These are phyloP conservation scores for Erythrobasidium hasegawianum DNA, from an alignment of 1,284 basidiomycete genomes.

Conservation along the genomic window DNA sequence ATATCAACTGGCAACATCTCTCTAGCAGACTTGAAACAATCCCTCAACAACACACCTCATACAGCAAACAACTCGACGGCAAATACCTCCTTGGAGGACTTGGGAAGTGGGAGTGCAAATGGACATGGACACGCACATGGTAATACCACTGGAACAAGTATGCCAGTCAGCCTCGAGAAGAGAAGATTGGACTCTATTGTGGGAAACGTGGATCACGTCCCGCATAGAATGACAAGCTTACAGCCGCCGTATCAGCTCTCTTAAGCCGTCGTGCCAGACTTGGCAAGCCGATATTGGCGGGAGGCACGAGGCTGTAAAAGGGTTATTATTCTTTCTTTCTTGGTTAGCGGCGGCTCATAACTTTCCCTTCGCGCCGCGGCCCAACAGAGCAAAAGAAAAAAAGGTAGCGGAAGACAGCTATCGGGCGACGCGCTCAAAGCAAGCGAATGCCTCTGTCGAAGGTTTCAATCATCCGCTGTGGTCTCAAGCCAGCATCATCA, in stretches of 20 bases:
- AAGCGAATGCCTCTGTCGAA: no score
- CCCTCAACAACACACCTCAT: background rate
- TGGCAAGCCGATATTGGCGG: no score
- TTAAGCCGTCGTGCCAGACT: no score
- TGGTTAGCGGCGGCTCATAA: background rate
- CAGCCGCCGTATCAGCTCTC: constrained; percentile 1
- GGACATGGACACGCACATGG: background rate
- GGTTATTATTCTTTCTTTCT: background rate
- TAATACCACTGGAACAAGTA: no score
- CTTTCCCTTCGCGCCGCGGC: no score
- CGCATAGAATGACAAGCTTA: background rate
- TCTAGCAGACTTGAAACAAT: constrained; percentile 1
- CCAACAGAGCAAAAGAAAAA: background rate
- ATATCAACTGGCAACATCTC: background rate
- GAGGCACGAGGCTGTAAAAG: no score
- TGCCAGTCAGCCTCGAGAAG: background rate
- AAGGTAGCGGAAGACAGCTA: background rate
- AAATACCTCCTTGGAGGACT: background rate
- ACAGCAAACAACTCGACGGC: constrained; percentile 6
- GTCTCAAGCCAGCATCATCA: no score
- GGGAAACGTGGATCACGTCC: background rate
- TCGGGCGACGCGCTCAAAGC: no score
- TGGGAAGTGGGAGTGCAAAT: background rate
- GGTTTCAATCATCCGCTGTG: no score
- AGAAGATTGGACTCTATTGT: background rate